Evolutionary conservation across 2,329 filamentous ascomycete species (phyloP), one percentile per base, ranked within the genome.

Genomic region (Cryphonectria naterciae): DNA sequence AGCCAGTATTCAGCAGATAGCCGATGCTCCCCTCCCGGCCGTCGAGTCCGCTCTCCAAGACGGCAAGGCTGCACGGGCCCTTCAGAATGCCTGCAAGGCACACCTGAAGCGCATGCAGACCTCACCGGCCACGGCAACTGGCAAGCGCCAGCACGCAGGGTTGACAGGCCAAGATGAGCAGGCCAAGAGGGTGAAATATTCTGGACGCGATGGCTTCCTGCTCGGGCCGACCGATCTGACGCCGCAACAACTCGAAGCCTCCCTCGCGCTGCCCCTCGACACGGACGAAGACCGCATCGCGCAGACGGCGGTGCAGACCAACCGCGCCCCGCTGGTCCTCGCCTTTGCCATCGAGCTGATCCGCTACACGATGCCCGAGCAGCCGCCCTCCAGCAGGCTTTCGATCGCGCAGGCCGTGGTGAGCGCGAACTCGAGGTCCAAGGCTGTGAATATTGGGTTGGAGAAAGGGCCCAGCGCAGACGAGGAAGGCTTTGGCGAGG

Each of bases 381-480:
- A 97, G 78, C 94, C 94, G 3, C 85, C 91, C 3, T 96, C 93
- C n/a, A 95, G 93, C 78, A 86, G 93, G 63, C 82, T 97, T 28
- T 97, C 93, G 77, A 83, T 97, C 28, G 93, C 91, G 0, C 94
- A 97, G 79, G 93, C 93, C 0, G 90, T 96, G 1, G 92, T 97
- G 22, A 95, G 93, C 77, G 89, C 90, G 39, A 96, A 95, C 77
- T 94, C 92, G 72, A 88, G 90, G 74, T 89, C 88, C 49, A 95
- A 95, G 80, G 94, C 94, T 13, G 85, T 91, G 39, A 92, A 87
- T 73, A 81, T 97, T 41, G 94, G 94, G 0, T 83, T 97, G 28
- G 89, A 92, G 73, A 88, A 85, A 66, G 88, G 88, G 0, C 84
- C 86, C 10, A 86, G 85, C 52, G 91, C 89, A 0, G 91, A 93